Percentiles rank a stretch among this genome's conserved stretches.
Conservation (phyloP, 1,284 basidiomycete genomes). For the Moesziomyces sp. region DNA sequence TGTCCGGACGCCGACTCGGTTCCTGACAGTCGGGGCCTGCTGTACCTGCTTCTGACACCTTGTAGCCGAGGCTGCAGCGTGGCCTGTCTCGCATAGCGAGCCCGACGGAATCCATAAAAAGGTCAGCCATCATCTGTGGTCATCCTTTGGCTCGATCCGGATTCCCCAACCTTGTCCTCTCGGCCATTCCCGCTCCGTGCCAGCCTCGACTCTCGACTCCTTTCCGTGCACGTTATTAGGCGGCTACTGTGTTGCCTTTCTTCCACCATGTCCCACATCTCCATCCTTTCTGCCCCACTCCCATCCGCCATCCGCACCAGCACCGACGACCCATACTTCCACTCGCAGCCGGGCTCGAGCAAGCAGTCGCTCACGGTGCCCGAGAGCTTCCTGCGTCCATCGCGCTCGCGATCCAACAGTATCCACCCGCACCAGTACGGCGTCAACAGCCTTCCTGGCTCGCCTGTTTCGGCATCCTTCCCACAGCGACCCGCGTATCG, state of each 20-base stretch:
- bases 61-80: constrained; percentile 15
- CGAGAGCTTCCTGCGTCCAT: constrained; percentile 8
- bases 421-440: constrained; percentile 3
- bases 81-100: constrained; percentile 14
- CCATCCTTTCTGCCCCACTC: constrained; percentile 17
- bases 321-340: constrained; percentile 17
- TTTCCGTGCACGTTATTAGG: no score
- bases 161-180: neutral
- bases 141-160: constrained; percentile 17
- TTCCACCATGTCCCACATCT: constrained; percentile 38
- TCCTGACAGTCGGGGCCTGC: constrained; percentile 3
- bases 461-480: constrained; percentile 16
- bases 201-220: neutral
- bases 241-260: neutral
- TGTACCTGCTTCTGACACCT: constrained; percentile 25
- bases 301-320: constrained; percentile 15
- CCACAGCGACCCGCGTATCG: constrained; percentile 25
- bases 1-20: constrained; percentile 1
- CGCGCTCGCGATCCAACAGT: constrained; percentile 17
- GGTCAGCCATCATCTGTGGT: constrained; percentile 4
- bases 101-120: constrained; percentile 12
- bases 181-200: neutral
- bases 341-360: constrained; percentile 17
- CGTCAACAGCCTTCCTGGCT: constrained; percentile 16
- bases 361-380: constrained; percentile 20